Base-by-base conservation (phyloP, 176 grass and related monocot genomes). In the Typha latifolia region DNA sequence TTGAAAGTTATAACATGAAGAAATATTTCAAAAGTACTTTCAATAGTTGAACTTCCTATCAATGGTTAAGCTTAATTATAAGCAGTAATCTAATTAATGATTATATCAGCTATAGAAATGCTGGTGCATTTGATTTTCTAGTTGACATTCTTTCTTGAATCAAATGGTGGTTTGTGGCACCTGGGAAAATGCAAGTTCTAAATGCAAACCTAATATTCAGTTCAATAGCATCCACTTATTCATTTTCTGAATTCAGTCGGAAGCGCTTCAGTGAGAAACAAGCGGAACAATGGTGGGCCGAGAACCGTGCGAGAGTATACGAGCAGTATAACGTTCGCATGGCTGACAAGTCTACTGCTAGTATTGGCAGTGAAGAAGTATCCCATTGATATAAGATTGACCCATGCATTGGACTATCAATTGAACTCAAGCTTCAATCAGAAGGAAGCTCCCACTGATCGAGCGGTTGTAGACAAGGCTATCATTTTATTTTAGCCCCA, bases 201-300 rank as follows among this genome's bases (percentile, higher is more conserved):
- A 43, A 43, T 43, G 14, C 34, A 12, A 49, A 29, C 12, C 49
- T 47, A 21, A 22, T 49, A 9, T 73, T 47, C 49, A 29, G 6
- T 24, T 48, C 26, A 68, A 57, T 51, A 29, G 12, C 32, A 52
- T 18, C 61, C 62, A 49, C 23, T 47, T 4, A 22, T 24, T 12
- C 32, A 22, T 31, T 82, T 52, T 74, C 21, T 80, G 27, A 47
- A 77, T 92, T 26, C 83, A 97, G 91, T 51, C 94, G 94, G 31
- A 97, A 97, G 78, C 80, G 81, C 70, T 97, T 97, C 77, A 97
- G 85, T 21, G 94, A 97, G 64, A 97, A 80, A 59, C 89, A 90
- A 70, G 94, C 94, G 34, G 94, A 90, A 73, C 78, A 90, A 76
- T 97, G 94, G 94, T 97, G 94, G 94, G 82, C 90, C 64, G 85